Percentiles rank a stretch among this genome's conserved stretches.
phyloP scores from a whole-genome alignment of 2,329 filamentous ascomycete species.

The Lecanicillium sp. region DNA sequence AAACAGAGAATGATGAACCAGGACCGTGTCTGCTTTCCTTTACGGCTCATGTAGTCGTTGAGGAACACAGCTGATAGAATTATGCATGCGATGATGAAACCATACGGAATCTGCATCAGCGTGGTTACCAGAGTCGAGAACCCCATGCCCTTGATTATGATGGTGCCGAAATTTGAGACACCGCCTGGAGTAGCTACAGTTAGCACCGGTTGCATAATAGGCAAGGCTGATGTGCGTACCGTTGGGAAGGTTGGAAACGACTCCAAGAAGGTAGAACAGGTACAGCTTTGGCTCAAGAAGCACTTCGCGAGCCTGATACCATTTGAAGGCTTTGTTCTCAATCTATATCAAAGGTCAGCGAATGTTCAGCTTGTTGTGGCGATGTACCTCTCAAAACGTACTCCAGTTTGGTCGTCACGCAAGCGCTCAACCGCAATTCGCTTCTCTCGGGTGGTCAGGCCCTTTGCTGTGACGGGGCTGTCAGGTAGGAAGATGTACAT shows the following conservation, averaged over 20 bases:
- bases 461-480: constrained; percentile 41
- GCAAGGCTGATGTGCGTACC: constrained; percentile 34
- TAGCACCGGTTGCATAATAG: constrained; percentile 17
- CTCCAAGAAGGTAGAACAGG: constrained; percentile 45
- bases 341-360: constrained; percentile 14
- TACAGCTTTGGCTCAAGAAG: constrained; percentile 49
- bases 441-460: constrained; percentile 36
- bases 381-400: background rate
- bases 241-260: constrained; percentile 47
- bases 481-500: constrained; percentile 47
- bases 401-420: constrained; percentile 41
- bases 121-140: no score
- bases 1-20: no score
- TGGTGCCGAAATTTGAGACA: constrained; percentile 8
- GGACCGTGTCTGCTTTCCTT: no score
- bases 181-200: constrained; percentile 12
- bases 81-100: no score
- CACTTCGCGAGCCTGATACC: constrained; percentile 38
- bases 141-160: no score
- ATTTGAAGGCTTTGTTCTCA: constrained; percentile 44
- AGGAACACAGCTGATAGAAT: no score
- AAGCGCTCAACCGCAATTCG: constrained; percentile 40
- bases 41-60: no score
- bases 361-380: background rate
- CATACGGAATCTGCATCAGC: no score